phyloP scores from a whole-genome alignment of 306 rosid genomes.

The Pueraria montana region DNA sequence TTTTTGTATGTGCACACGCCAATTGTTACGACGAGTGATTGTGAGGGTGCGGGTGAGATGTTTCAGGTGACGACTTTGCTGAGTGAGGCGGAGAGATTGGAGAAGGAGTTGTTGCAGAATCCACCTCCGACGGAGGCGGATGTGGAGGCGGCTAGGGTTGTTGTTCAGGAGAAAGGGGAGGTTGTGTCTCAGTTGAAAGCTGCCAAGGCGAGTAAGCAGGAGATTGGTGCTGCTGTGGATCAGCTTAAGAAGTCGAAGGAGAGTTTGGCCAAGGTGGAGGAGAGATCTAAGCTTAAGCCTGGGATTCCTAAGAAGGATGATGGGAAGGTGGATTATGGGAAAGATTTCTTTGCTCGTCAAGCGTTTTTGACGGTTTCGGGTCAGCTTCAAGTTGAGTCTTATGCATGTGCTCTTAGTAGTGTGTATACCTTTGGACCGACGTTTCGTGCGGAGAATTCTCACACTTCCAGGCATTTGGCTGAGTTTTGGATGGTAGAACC shows the following conservation, averaged over 20 bases:
- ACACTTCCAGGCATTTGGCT: conserved; percentile 95
- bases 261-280: conserved; percentile 65
- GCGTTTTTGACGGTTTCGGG: conserved; percentile 98
- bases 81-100: conserved; percentile 84
- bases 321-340: conserved; percentile 85
- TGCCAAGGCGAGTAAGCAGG: conserved; percentile 73
- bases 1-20: conserved; percentile 95
- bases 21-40: conserved; percentile 93
- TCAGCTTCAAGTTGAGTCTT: conserved; percentile 95
- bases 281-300: conserved; percentile 86
- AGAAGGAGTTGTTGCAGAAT: conserved; percentile 77
- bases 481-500: conserved; percentile 99
- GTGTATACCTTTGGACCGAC: conserved; percentile 99
- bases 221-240: conserved; percentile 69
- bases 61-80: conserved; percentile 96
- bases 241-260: conserved; percentile 85
- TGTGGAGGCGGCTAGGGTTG: conserved; percentile 70
- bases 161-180: conserved; percentile 79
- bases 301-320: conserved; percentile 91
- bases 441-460: conserved; percentile 97
- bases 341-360: conserved; percentile 97
- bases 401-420: conserved; percentile 81
- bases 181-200: conserved; percentile 77
- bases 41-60: conserved; percentile 99
- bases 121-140: conserved; percentile 89